Evolutionary conservation across 768 basidiomycete species (phyloP), one percentile per base, ranked within the genome.

Genomic region (Sistotremastrum suecicum): DNA sequence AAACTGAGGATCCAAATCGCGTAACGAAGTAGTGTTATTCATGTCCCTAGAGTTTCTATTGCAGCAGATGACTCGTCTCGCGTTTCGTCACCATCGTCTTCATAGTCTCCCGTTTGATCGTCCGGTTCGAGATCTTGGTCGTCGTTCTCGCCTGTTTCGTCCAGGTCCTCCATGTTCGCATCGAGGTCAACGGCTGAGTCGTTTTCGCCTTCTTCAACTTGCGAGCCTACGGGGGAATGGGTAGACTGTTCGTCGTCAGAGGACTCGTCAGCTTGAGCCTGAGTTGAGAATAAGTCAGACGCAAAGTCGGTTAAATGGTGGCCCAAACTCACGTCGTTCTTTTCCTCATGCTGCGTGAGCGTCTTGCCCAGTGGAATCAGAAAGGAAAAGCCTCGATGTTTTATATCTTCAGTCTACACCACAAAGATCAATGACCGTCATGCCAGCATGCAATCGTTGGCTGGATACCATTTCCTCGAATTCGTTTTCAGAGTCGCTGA

Each of bases 401-500:
- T 74, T 34, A 87, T 72, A 45, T 65, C 63, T 32, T 67, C 49
- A 49, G 72, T 79, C 34, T 47, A 44, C 83, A 20, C 20, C 20
- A 20, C 20, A 20, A 20, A 20, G 85, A 56, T 42, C 41, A 44
- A 37, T 36, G 37, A 1, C 45, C 11, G 34, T 43, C 11, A 41
- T 38, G 8, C n/a, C 34, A 36, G 20, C 11, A 45, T 6, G 34
- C 33, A 53, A 34, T 11, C 32, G 37, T 29, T 33, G 6, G 38
- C 40, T 35, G 28, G 33, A 51, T 55, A 82, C 85, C 52, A 76
- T 66, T 39, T 82, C 81, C 48, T 88, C 85, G n/a, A 88, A 57
- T 53, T 87, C 83, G 43, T 68, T 74, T 61, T 88, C 86, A 58
- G 88, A 86, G 47, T 88, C 86, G 48, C 83, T 86, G 49, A 89